phyloP scores from a whole-genome alignment of 2,329 filamentous ascomycete species.

The Hypoxylon rubiginosum region DNA sequence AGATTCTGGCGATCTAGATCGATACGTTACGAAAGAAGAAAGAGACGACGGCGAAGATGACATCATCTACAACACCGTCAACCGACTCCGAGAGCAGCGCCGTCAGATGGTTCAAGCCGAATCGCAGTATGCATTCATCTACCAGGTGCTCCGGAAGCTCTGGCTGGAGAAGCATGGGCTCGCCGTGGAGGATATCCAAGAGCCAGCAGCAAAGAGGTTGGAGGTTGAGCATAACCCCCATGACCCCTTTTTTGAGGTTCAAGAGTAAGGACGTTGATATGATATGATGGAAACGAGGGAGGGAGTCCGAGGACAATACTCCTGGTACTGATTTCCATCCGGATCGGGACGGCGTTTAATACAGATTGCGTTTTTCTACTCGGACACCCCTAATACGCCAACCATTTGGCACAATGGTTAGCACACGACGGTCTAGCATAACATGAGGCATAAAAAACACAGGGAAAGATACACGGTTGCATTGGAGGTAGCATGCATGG shows the following conservation, averaged over 20 bases:
- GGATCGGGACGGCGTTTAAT: conserved; percentile 31
- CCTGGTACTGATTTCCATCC: conserved; percentile 22
- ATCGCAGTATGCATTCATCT: conserved; percentile 87
- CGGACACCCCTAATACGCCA: not conserved
- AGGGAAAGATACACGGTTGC: conserved; percentile 28
- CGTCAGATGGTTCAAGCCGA: conserved; percentile 97
- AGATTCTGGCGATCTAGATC: conserved; percentile 76
- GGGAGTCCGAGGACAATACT: not conserved
- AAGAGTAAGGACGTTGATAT: conserved; percentile 35
- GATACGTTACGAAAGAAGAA: conserved; percentile 52
- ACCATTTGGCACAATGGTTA: not conserved
- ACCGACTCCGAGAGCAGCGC: conserved; percentile 85
- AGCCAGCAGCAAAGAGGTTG: conserved; percentile 66
- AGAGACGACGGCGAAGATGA: conserved; percentile 61
- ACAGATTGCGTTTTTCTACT: not conserved
- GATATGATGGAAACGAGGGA: conserved; percentile 37
- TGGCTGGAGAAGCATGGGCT: conserved; percentile 76
- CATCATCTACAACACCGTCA: conserved; percentile 82
- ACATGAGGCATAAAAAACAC: conserved; percentile 17
- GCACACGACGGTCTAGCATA: conserved; percentile 11
- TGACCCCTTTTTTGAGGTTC: conserved; percentile 58
- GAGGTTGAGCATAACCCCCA: conserved; percentile 56
- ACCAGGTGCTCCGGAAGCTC: conserved; percentile 82
- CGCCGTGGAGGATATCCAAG: conserved; percentile 52
- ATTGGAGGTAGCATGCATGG: conserved; percentile 32